A percentile compares a stretch with the other conserved stretches of the same genome.
Conservation (phyloP, 768 basidiomycete genomes). For the Kwoniella shandongensis region DNA sequence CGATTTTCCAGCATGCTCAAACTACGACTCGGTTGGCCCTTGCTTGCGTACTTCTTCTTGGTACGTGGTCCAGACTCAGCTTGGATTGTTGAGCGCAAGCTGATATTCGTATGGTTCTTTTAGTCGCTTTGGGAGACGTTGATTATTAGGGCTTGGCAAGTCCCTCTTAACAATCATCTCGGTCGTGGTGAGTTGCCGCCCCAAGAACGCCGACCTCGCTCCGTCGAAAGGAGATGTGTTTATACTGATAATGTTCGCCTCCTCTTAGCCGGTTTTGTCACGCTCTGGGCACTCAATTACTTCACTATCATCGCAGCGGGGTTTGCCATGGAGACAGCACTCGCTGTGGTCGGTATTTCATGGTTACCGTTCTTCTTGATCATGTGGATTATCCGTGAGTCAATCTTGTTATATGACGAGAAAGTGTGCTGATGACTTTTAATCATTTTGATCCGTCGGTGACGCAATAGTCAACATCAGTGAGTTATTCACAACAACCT, state of each 20-base stretch:
- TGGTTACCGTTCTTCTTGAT: constrained; percentile 50
- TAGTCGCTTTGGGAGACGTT: constrained; percentile 44
- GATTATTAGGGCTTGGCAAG: constrained; percentile 45
- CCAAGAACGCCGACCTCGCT: background rate
- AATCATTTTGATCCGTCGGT: background rate
- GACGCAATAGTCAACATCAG: constrained; percentile 45
- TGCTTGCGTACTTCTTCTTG: constrained; percentile 47
- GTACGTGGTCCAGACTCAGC: constrained; percentile 22
- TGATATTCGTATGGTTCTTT: background rate
- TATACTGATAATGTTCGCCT: background rate
- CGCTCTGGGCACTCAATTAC: constrained; percentile 52
- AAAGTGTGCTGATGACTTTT: background rate
- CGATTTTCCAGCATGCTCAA: constrained; percentile 31
- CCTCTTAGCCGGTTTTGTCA: constrained; percentile 39
- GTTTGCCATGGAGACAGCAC: constrained; percentile 49
- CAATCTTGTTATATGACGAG: background rate
- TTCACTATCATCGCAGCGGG: constrained; percentile 45
- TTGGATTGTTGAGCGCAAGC: background rate
- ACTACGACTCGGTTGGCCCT: constrained; percentile 28
- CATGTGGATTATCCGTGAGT: constrained; percentile 50
- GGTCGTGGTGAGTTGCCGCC: constrained; percentile 43
- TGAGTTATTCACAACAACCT: background rate
- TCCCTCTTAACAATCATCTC: constrained; percentile 39
- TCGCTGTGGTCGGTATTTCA: constrained; percentile 26
- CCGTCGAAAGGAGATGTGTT: background rate